Evolutionary conservation across 2,329 filamentous ascomycete genomes (phyloP), one percentile per base, ranked within the genome.

Genomic region (Fusarium praegraminearum): DNA sequence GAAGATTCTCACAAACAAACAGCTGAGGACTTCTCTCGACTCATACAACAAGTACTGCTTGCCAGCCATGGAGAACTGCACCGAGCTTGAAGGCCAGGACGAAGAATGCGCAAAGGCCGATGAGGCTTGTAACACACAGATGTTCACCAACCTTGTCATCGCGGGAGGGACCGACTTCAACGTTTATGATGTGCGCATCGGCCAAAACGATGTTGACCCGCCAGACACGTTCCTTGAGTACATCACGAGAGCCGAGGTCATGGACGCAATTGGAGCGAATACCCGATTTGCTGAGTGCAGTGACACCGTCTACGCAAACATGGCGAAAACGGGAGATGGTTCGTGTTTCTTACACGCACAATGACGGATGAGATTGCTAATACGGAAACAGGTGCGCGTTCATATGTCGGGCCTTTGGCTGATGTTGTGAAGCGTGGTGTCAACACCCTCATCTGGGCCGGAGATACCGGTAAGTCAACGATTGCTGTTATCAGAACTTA

Each of bases 391-490:
- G 79, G 80, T 51, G 73, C 80, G 18, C 81, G 83, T 18, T 84
- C 83, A 26, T 83, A 84, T 70, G 75, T 86, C 16, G 68, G 77
- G 4, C 78, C 78, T 1, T 76, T 87, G 12, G 80, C 81, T 1
- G 73, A 78, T 2, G 80, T 87, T 4, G 81, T 86, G 20, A 77
- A 83, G 65, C 81, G 80, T 10, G 84, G 83, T 3, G 80, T 87
- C 33, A 80, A 78, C 24, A 82, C 85, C 2, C 71, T 87, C 4
- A 76, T 87, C 44, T 88, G 85, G 85, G 85, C 86, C 0, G 86
- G 86, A 35, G 86, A 88, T 57, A 82, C 86, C 4, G 79, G 78
- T 78, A 60, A 69, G 73, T 69, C 44, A 15, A 5, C 24, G 38
- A 10, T 15, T 20, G 41, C 35, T 41, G 28, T 46, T n/a, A 22